A percentile compares a stretch with the other conserved stretches of the same genome.
Evolutionary conservation across 208 protist species (phyloP).

Genomic region (Crithidia acanthocephali): DNA sequence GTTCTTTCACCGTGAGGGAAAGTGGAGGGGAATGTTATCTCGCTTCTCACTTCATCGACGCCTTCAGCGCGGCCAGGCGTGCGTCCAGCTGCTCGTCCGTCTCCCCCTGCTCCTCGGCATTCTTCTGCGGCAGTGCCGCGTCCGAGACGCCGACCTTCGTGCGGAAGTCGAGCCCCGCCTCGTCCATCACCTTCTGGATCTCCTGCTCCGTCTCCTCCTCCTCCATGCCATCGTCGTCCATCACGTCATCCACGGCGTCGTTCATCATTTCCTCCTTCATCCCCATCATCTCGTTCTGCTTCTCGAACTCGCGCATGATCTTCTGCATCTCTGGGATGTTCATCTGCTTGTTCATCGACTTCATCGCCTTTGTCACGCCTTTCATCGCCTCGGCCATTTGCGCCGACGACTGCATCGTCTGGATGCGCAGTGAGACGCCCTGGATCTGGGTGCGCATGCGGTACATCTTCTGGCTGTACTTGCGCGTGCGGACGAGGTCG

Average conservation of each 20-base stretch:
- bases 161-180: conserved; percentile 91
- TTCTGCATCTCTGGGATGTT: conserved; percentile 97
- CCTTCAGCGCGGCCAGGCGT: conserved; percentile 78
- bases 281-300: conserved; percentile 97
- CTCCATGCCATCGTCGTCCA: conserved; percentile 92
- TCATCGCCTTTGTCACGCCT: conserved; percentile 92
- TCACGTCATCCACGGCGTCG: conserved; percentile 93
- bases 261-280: conserved; percentile 99
- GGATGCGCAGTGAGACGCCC: conserved; percentile 95
- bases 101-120: conserved; percentile 46
- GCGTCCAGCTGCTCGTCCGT: conserved; percentile 87
- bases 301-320: conserved; percentile 99
- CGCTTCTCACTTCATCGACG: conserved; percentile 67
- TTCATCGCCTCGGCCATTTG: conserved; percentile 94
- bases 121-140: conserved; percentile 47
- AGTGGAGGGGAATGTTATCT: neutral
- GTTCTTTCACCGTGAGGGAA: conserved; percentile 1
- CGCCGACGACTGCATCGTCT: conserved; percentile 93
- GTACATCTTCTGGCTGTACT: conserved; percentile 97
- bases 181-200: conserved; percentile 93
- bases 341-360: conserved; percentile 97
- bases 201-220: conserved; percentile 92
- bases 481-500: conserved; percentile 97
- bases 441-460: conserved; percentile 98
- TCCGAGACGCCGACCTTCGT: conserved; percentile 74